Evolutionary conservation across 306 rosid species (phyloP).

Genomic region (Cicer arietinum): DNA sequence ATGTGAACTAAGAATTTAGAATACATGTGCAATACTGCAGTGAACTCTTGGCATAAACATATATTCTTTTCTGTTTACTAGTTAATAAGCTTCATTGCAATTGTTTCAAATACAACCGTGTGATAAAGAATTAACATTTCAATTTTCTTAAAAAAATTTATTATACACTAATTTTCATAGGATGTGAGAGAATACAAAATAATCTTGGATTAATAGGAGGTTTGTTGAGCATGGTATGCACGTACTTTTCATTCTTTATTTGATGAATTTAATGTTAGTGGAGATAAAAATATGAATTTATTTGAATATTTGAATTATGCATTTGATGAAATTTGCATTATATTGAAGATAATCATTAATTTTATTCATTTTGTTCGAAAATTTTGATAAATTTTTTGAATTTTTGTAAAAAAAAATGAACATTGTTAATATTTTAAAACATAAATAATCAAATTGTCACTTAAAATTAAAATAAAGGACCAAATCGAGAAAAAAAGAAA

Average conservation of each 20-base stretch:
- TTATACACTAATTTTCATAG: not conserved
- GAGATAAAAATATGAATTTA: no score
- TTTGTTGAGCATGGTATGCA: not conserved
- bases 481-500: no score
- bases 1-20: constrained; percentile 12
- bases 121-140: not conserved
- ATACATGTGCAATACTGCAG: not conserved
- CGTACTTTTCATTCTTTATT: not conserved
- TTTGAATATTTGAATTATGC: no score
- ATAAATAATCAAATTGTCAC: no score
- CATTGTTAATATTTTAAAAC: no score
- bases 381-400: no score
- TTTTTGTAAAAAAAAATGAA: no score
- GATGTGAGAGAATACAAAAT: not conserved
- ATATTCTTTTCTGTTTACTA: not conserved
- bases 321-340: no score
- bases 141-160: not conserved
- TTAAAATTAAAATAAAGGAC: no score
- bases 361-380: no score
- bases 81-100: constrained; percentile 22
- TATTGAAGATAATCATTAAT: no score
- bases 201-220: not conserved
- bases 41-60: constrained; percentile 3
- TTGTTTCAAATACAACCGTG: constrained; percentile 5
- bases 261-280: no score